Evolutionary conservation across 78 protist genomes (phyloP).

Genomic region (Tieghemostelium lacteum): DNA sequence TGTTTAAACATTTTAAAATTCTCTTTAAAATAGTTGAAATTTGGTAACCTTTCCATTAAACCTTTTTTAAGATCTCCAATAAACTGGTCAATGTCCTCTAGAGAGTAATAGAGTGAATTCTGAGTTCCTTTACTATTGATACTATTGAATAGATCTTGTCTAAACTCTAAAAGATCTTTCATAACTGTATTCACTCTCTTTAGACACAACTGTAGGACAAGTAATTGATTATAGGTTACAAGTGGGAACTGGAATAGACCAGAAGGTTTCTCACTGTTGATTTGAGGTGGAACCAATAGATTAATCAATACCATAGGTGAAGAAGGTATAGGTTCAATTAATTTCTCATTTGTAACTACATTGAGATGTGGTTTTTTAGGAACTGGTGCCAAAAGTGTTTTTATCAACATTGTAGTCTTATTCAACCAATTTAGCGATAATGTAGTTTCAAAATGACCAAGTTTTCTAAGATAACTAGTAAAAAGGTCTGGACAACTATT

Average conservation of each 20-base stretch:
- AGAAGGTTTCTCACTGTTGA: not conserved
- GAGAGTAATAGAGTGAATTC: not conserved
- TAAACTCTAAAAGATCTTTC: not conserved
- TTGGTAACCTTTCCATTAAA: conserved; percentile 28
- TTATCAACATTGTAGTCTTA: conserved; percentile 37
- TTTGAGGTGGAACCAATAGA: conserved; percentile 35
- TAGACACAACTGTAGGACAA: conserved; percentile 26
- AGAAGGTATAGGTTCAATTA: conserved; percentile 25
- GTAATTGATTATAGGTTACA: conserved; percentile 27
- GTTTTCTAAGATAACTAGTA: conserved; percentile 7
- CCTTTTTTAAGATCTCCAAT: conserved; percentile 32
- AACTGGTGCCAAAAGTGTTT: conserved; percentile 21
- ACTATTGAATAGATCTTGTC: not conserved
- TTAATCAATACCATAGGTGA: conserved; percentile 43
- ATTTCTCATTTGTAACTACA: not conserved
- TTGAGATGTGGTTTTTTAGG: conserved; percentile 26
- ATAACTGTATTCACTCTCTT: conserved; percentile 57
- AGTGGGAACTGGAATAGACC: not conserved
- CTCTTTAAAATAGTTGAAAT: conserved; percentile 16
- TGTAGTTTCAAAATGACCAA: conserved; percentile 10
- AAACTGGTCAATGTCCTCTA: not conserved
- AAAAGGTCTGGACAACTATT: conserved; percentile 64
- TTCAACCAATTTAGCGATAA: conserved; percentile 53
- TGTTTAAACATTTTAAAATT: conserved; percentile 6
- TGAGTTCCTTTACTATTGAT: not conserved